Evolutionary conservation across 805 yeast species (phyloP), one percentile per base, ranked within the genome.

Genomic region (Metschnikowia peoriensis): DNA sequence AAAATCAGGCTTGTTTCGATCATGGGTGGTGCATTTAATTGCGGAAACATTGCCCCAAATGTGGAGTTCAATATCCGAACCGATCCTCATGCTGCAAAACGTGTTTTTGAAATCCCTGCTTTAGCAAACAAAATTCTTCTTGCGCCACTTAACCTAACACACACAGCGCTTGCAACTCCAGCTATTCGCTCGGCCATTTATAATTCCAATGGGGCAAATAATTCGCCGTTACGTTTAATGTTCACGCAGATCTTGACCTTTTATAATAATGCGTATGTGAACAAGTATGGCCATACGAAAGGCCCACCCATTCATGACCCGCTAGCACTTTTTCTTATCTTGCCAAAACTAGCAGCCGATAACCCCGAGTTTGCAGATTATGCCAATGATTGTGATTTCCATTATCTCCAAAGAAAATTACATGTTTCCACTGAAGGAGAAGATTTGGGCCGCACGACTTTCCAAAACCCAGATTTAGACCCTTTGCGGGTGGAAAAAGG

Each of bases 1-100:
- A 73, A 77, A 47, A 73, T 90, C 48, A 76, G 76, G 48, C 77
- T 69, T 48, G 66, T 90, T 15, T 75, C 88, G 11, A 77, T 88
- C 17, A 89, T 90, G 96, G 96, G 96, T 12, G 96, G 96, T 1
- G 81, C 79, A 0, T 64, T 80, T 50, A 68, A 71, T 15, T 73
- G 79, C 7, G 83, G 85, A 1, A 83, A 83, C 59, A 61, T 70
- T 50, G 76, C 83, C 4, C 68, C 71, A 16, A 75, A 73, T 45
- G 83, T 93, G 6, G 96, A 90, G 65, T 89, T 88, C 73, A 90
- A 90, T 67, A 76, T 88, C 38, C 78, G 79, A 72, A 75, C 82
- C 48, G 97, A 90, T 65, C 89, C 96, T 1, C 76, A 78, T 40
- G 96, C 96, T 6, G 89, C 96, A 0, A 68, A 79, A 28, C 64